Percentiles rank a stretch among this genome's conserved stretches.
phyloP scores from a whole-genome alignment of 805 yeast species.

The Maudiozyma bulderi region DNA sequence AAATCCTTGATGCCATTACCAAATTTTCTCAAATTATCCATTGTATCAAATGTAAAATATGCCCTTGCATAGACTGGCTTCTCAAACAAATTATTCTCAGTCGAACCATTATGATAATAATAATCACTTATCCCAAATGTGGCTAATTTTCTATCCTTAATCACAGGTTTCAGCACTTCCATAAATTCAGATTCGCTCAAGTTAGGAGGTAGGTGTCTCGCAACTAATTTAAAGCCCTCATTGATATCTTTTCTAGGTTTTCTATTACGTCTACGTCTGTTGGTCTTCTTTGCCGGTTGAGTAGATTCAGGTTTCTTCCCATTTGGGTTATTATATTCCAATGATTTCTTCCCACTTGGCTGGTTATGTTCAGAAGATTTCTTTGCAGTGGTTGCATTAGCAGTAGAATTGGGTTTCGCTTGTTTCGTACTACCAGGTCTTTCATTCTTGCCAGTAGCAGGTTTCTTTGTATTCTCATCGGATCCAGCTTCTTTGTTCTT shows the following conservation, averaged over 20 bases:
- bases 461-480: neutral
- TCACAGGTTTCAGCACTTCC: constrained; percentile 11
- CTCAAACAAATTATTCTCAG: constrained; percentile 24
- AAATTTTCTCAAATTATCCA: constrained; percentile 27
- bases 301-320: neutral
- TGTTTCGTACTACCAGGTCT: neutral
- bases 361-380: neutral
- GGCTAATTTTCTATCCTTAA: constrained; percentile 17
- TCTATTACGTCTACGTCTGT: neutral
- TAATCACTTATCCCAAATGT: constrained; percentile 26
- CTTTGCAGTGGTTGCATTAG: neutral
- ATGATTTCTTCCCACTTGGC: neutral
- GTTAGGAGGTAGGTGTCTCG: constrained; percentile 39
- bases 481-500: neutral
- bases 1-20: constrained; percentile 22
- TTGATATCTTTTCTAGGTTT: constrained; percentile 4
- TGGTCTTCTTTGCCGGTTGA: neutral
- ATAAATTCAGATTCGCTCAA: constrained; percentile 26
- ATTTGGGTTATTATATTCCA: neutral
- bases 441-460: neutral
- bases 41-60: constrained; percentile 32
- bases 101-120: constrained; percentile 27
- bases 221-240: constrained; percentile 23
- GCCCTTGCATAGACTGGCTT: constrained; percentile 36
- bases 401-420: neutral